Percentiles rank a stretch among this genome's conserved stretches.
Evolutionary conservation across 345 rosid genomes (phyloP).

Genomic region (Toxicodendron radicans): DNA sequence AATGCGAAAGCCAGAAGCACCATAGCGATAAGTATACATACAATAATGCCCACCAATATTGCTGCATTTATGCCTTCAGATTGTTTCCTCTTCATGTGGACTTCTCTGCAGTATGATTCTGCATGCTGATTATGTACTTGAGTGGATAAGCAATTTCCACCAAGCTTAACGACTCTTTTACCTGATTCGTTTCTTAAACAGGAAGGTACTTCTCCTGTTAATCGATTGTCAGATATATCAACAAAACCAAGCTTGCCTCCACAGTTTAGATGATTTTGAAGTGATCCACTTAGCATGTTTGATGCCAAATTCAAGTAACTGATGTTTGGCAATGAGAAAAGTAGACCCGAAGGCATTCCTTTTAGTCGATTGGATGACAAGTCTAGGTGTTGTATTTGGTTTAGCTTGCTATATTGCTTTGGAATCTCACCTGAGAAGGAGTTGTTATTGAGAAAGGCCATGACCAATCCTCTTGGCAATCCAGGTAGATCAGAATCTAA

Average conservation of each 20-base stretch:
- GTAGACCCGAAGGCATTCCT: constrained; percentile 41
- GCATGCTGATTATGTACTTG: constrained; percentile 43
- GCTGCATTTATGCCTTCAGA: constrained; percentile 38
- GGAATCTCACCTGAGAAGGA: constrained; percentile 48
- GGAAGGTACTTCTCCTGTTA: constrained; percentile 55
- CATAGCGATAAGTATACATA: constrained; percentile 32
- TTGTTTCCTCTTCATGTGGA: constrained; percentile 30
- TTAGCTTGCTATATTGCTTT: constrained; percentile 33
- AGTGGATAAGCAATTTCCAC: constrained; percentile 61
- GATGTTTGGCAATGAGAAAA: constrained; percentile 54
- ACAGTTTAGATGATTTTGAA: constrained; percentile 50
- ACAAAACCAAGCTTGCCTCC: constrained; percentile 52
- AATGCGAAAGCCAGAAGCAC: constrained; percentile 42
- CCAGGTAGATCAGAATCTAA: constrained; percentile 38
- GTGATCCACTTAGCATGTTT: constrained; percentile 52
- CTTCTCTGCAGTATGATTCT: constrained; percentile 49
- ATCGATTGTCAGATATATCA: constrained; percentile 58
- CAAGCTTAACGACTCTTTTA: constrained; percentile 31
- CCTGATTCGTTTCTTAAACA: constrained; percentile 44
- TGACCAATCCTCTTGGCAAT: constrained; percentile 44
- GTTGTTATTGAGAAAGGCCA: constrained; percentile 41
- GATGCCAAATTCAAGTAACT: constrained; percentile 57
- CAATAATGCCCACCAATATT: constrained; percentile 39
- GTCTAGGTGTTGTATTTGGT: constrained; percentile 41
- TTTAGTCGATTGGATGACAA: constrained; percentile 39